Evolutionary conservation across 2,329 filamentous ascomycete genomes (phyloP).

Genomic region (Botrytis porri): DNA sequence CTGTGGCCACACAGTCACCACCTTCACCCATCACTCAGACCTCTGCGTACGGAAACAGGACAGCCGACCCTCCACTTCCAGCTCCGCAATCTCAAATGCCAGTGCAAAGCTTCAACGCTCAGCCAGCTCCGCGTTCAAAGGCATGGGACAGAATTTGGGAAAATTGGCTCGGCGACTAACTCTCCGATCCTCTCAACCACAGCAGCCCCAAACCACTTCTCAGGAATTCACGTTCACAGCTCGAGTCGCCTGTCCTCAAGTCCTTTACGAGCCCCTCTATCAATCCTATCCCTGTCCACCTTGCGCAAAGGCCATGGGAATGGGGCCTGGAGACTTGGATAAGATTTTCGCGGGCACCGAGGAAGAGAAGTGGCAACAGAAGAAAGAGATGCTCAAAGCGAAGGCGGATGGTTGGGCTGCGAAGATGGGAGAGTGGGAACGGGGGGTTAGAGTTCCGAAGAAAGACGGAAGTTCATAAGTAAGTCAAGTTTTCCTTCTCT

Average conservation of each 20-base stretch:
- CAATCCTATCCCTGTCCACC: background rate
- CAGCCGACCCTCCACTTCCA: background rate
- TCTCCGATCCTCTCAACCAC: background rate
- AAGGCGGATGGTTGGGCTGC: background rate
- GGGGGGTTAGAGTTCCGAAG: background rate
- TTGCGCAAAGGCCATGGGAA: background rate
- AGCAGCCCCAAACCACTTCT: background rate
- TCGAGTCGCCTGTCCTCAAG: background rate
- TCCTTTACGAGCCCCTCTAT: background rate
- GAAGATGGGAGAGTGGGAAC: background rate
- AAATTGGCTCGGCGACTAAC: background rate
- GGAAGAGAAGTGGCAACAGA: background rate
- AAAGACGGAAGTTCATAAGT: background rate
- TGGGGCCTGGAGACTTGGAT: background rate
- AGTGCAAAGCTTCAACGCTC: background rate
- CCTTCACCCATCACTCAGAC: background rate
- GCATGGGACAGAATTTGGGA: background rate
- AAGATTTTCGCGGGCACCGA: background rate
- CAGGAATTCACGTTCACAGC: background rate
- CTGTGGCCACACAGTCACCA: background rate
- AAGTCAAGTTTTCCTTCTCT: background rate
- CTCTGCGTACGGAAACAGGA: background rate
- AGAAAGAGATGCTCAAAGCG: background rate
- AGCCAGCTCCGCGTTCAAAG: background rate
- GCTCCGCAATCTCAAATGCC: background rate